Conservation (phyloP, 805 yeast species). For the Ogataea corticis region DNA sequence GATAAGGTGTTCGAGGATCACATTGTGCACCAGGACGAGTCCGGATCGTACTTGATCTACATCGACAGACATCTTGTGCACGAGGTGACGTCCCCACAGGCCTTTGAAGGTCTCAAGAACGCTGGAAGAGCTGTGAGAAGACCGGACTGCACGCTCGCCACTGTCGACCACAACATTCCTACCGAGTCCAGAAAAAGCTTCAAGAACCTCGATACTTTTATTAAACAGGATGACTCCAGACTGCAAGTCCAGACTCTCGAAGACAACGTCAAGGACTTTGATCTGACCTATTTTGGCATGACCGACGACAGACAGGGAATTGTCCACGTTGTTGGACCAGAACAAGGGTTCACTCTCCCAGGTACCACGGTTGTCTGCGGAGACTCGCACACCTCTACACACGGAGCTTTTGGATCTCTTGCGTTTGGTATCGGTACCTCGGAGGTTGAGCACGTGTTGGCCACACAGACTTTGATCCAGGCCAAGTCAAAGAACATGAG, state of each 20-base stretch:
- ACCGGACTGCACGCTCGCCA: slow-evolving; percentile 88
- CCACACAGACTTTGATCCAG: slow-evolving; percentile 95
- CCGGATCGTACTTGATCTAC: slow-evolving; percentile 83
- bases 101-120: slow-evolving; percentile 89
- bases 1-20: slow-evolving; percentile 97
- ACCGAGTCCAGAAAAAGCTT: slow-evolving; percentile 82
- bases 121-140: slow-evolving; percentile 92
- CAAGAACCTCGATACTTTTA: slow-evolving; percentile 74
- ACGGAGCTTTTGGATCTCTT: slow-evolving; percentile 96
- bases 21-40: slow-evolving; percentile 83
- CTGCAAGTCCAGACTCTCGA: slow-evolving; percentile 91
- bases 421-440: slow-evolving; percentile 99
- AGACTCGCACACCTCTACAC: slow-evolving; percentile 98
- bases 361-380: slow-evolving; percentile 99
- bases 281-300: slow-evolving; percentile 92
- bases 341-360: slow-evolving; percentile 97
- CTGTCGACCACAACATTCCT: slow-evolving; percentile 97
- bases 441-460: slow-evolving; percentile 97
- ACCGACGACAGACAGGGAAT: slow-evolving; percentile 94
- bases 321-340: slow-evolving; percentile 98
- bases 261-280: slow-evolving; percentile 87
- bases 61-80: slow-evolving; percentile 97
- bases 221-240: slow-evolving; percentile 87
- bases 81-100: slow-evolving; percentile 99
- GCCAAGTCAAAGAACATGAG: slow-evolving; percentile 96